These are phyloP conservation scores for Sclerotinia sclerotiorum DNA, from an alignment of 2,329 filamentous ascomycete genomes.

Conservation along the genomic window DNA sequence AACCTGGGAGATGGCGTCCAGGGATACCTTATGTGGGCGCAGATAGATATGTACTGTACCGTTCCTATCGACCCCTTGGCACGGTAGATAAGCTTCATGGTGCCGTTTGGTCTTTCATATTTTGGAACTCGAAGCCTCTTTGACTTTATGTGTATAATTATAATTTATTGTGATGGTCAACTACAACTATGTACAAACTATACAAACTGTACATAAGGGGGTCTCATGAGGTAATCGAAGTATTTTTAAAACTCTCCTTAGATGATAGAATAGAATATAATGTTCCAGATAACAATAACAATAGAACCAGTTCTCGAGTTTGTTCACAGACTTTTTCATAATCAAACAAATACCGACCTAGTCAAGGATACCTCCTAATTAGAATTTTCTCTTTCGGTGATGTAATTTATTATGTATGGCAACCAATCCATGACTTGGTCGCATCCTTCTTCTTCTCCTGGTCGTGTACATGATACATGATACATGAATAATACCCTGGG, in stretches of 20 bases:
- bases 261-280: background rate
- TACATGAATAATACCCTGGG: background rate
- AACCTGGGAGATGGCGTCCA: slow-evolving; percentile 14
- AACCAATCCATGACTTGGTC: slow-evolving; percentile 4
- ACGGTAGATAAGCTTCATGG: slow-evolving; percentile 10
- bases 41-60: background rate
- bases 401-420: background rate
- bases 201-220: too few species aligned
- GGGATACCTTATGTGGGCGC: background rate
- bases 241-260: background rate
- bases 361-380: slow-evolving; percentile 1
- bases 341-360: background rate
- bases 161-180: slow-evolving; percentile 1
- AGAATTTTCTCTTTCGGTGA: background rate
- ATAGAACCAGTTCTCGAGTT: background rate
- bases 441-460: background rate
- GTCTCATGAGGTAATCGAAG: background rate
- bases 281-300: background rate
- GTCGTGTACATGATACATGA: background rate
- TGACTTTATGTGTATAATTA: background rate
- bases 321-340: background rate
- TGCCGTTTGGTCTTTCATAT: background rate
- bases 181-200: background rate
- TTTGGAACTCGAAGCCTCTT: background rate
- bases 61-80: slow-evolving; percentile 16